Evolutionary conservation across 352 stramenopile species (phyloP).

Genomic region (Pythium coloratum): DNA sequence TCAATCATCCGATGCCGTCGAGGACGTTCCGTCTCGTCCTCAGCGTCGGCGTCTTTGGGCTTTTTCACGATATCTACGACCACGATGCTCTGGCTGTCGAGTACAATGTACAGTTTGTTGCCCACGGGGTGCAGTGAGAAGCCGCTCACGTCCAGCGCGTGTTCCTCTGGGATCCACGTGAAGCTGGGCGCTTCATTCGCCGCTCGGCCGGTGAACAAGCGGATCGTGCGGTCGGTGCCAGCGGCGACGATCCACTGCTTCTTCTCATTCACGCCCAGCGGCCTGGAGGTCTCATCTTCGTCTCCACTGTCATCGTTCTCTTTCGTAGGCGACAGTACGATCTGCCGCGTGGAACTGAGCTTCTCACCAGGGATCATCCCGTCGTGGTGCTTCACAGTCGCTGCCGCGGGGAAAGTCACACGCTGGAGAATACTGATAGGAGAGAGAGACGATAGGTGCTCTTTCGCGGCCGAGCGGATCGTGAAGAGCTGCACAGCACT

Average conservation of each 20-base stretch:
- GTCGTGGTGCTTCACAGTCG: conserved; percentile 17
- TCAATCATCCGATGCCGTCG: conserved; percentile 35
- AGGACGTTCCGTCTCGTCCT: neutral
- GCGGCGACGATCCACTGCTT: conserved; percentile 56
- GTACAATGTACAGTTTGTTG: conserved; percentile 55
- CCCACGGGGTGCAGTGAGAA: conserved; percentile 55
- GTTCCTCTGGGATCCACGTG: conserved; percentile 74
- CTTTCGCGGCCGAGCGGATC: conserved; percentile 71
- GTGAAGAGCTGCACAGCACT: conserved; percentile 54
- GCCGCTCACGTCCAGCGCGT: conserved; percentile 53
- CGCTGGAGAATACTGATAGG: conserved; percentile 60
- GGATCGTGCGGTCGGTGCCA: conserved; percentile 68
- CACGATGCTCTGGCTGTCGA: conserved; percentile 56
- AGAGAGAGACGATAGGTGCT: conserved; percentile 57
- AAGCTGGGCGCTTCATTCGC: conserved; percentile 59
- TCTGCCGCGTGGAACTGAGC: conserved; percentile 13
- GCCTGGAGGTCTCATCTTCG: neutral
- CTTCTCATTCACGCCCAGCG: neutral
- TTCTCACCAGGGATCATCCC: conserved; percentile 24
- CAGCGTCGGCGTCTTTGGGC: conserved; percentile 4
- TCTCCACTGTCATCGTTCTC: conserved; percentile 8
- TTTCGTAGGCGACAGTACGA: conserved; percentile 3
- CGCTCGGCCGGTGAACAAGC: conserved; percentile 47
- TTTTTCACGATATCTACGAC: conserved; percentile 42
- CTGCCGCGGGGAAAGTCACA: conserved; percentile 34